A percentile compares a stretch with the other conserved stretches of the same genome.
These are phyloP conservation scores for Arthroderma sp. DNA, from an alignment of 2,329 filamentous ascomycete genomes.

Conservation along the genomic window DNA sequence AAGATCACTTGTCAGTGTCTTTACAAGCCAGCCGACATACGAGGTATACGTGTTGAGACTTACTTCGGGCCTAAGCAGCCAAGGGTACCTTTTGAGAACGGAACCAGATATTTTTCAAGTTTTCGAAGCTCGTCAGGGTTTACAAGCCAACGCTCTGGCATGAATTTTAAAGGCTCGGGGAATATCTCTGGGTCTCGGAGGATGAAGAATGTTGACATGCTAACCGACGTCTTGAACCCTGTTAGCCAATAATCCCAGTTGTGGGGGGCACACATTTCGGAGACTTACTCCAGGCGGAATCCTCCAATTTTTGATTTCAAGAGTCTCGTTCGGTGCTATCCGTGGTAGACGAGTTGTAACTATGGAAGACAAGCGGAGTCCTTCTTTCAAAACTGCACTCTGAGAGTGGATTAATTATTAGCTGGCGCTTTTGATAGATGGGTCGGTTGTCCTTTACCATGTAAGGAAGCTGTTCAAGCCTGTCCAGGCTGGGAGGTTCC, in stretches of 20 bases:
- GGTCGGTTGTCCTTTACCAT: not conserved
- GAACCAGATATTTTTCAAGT: slow-evolving; percentile 16
- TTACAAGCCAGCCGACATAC: too few species aligned
- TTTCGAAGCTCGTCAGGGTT: slow-evolving; percentile 5
- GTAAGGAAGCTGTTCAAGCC: slow-evolving; percentile 1
- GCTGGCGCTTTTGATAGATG: not conserved
- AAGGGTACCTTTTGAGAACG: slow-evolving; percentile 18
- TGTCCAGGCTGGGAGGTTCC: not conserved
- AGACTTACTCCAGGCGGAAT: slow-evolving; percentile 13
- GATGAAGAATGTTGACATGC: slow-evolving; percentile 13
- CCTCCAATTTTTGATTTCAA: slow-evolving; percentile 10
- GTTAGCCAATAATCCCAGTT: not conserved
- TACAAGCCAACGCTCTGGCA: slow-evolving; percentile 20
- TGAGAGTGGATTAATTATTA: not conserved
- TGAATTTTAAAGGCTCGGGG: slow-evolving; percentile 17
- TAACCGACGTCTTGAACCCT: slow-evolving; percentile 10
- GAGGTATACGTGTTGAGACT: not conserved
- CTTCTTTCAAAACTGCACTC: slow-evolving; percentile 17
- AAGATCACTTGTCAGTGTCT: not conserved
- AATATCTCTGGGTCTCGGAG: slow-evolving; percentile 14
- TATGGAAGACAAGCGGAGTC: slow-evolving; percentile 13
- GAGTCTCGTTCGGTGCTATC: slow-evolving; percentile 10
- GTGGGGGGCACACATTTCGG: not conserved
- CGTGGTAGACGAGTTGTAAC: slow-evolving; percentile 14
- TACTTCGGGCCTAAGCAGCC: slow-evolving; percentile 19